Percentiles rank a stretch among this genome's conserved stretches.
Conservation (phyloP, 1,139 yeast species). For the Magnusiomyces clavatus region DNA sequence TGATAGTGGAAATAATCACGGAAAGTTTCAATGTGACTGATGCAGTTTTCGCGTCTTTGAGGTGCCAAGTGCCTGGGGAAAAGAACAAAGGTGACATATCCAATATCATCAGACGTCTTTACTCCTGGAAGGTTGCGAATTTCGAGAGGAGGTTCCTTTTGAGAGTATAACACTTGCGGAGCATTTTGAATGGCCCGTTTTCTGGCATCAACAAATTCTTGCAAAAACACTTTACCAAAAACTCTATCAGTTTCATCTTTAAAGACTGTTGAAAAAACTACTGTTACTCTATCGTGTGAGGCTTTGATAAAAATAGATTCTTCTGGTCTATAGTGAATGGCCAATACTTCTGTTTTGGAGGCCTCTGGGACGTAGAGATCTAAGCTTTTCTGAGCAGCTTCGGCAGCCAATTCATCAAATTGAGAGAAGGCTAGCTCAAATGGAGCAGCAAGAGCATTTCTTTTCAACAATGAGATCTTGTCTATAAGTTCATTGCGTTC, state of each 20-base stretch:
- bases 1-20: conserved; percentile 97
- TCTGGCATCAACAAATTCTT: conserved; percentile 96
- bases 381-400: conserved; percentile 46
- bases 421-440: conserved; percentile 78
- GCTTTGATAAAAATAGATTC: conserved; percentile 90
- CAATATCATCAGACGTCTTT: conserved; percentile 30
- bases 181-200: conserved; percentile 95
- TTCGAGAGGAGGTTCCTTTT: conserved; percentile 89
- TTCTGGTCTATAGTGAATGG: conserved; percentile 83
- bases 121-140: conserved; percentile 41
- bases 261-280: conserved; percentile 86
- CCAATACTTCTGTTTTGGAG: conserved; percentile 54
- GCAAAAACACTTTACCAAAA: conserved; percentile 90
- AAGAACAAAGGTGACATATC: conserved; percentile 42
- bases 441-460: conserved; percentile 88
- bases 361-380: conserved; percentile 44
- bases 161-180: conserved; percentile 92
- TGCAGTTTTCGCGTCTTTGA: conserved; percentile 74
- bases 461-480: conserved; percentile 66
- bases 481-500: conserved; percentile 47
- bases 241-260: conserved; percentile 95
- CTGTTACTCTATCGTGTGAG: conserved; percentile 92
- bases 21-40: conserved; percentile 82
- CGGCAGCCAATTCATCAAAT: conserved; percentile 54
- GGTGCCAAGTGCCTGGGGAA: conserved; percentile 66